Evolutionary conservation across 2,329 filamentous ascomycete species (phyloP).

Genomic region (Penicillium freii): DNA sequence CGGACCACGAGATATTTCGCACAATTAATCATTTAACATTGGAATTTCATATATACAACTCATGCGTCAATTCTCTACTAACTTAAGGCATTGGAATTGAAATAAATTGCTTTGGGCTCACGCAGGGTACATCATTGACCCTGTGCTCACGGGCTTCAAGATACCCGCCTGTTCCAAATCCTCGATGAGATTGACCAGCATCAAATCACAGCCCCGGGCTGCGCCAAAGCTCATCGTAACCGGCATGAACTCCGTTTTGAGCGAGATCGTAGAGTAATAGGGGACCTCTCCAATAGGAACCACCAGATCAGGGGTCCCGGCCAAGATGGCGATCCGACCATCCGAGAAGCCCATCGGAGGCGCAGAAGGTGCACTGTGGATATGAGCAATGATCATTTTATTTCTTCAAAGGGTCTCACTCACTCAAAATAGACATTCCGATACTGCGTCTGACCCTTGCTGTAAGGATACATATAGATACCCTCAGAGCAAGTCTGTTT

Average conservation of each 20-base stretch:
- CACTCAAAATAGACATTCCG: slow-evolving; percentile 19
- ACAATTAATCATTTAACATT: neutral
- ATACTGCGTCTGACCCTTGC: slow-evolving; percentile 19
- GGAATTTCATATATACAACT: neutral
- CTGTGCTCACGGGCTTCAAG: slow-evolving; percentile 24
- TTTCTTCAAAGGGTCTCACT: neutral
- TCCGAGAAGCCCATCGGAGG: slow-evolving; percentile 24
- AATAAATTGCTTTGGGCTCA: neutral
- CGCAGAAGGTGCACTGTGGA: slow-evolving; percentile 8
- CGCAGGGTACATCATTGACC: slow-evolving; percentile 19
- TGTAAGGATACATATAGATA: slow-evolving; percentile 31
- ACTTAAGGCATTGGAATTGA: too few species aligned
- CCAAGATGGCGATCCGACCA: slow-evolving; percentile 24
- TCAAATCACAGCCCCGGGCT: slow-evolving; percentile 33
- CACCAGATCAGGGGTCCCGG: slow-evolving; percentile 30
- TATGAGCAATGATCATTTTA: neutral
- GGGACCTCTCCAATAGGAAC: slow-evolving; percentile 27
- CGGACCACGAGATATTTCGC: slow-evolving; percentile 25
- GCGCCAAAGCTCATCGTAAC: slow-evolving; percentile 34
- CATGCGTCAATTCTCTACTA: neutral
- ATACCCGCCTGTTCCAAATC: slow-evolving; percentile 28
- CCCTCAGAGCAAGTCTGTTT: slow-evolving; percentile 32
- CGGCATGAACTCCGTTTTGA: slow-evolving; percentile 33
- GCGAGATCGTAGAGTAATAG: slow-evolving; percentile 28
- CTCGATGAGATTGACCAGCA: slow-evolving; percentile 31